phyloP scores from a whole-genome alignment of 805 yeast genomes.

The Wickerhamiella siamensis region DNA sequence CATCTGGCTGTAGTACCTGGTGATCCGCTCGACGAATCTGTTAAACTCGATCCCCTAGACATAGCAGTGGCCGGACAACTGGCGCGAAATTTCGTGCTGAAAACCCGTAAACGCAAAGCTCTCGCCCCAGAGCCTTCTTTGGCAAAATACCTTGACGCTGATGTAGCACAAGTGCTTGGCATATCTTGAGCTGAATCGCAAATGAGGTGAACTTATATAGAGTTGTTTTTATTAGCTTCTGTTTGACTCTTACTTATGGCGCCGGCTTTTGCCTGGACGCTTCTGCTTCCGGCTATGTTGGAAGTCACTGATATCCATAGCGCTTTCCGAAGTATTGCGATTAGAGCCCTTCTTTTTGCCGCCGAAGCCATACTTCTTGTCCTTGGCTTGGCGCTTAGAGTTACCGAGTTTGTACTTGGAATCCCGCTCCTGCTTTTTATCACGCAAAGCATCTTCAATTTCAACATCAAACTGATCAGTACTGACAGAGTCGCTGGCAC shows the following conservation, averaged over 20 bases:
- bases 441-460: constrained; percentile 75
- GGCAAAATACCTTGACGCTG: constrained; percentile 51
- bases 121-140: constrained; percentile 57
- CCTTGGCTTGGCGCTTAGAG: constrained; percentile 54
- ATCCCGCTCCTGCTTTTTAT: constrained; percentile 31
- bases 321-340: constrained; percentile 57
- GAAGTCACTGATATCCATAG: constrained; percentile 52
- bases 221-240: not conserved
- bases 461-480: constrained; percentile 78
- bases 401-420: constrained; percentile 30
- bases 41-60: constrained; percentile 49
- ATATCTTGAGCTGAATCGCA: not conserved
- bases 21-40: constrained; percentile 64
- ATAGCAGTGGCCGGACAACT: constrained; percentile 58
- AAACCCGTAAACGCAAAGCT: constrained; percentile 83
- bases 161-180: constrained; percentile 36
- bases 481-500: constrained; percentile 58
- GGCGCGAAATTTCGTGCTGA: constrained; percentile 79
- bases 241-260: constrained; percentile 6
- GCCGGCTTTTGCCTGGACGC: constrained; percentile 19
- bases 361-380: constrained; percentile 61
- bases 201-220: constrained; percentile 5
- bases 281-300: constrained; percentile 38
- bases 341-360: constrained; percentile 64
- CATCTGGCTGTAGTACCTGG: constrained; percentile 80